Base-by-base conservation (phyloP, 495 filamentous ascomycete genomes). In the Amorphotheca resinae region DNA sequence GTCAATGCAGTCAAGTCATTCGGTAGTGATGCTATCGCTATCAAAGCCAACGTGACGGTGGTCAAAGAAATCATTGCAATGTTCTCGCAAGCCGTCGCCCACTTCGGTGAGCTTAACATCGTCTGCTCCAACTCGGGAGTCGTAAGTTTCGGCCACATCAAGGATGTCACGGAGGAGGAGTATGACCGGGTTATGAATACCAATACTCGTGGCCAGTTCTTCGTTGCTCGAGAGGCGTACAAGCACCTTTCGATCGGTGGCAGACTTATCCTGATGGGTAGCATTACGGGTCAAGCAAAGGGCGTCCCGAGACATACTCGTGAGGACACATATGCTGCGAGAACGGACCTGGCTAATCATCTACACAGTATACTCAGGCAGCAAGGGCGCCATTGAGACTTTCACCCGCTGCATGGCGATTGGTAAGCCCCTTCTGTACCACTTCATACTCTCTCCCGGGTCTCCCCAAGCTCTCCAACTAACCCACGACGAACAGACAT, bases 161-260 rank as follows among this genome's bases (percentile, higher is more conserved):
- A 76, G 79, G 54, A 87, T 77, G 15, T 37, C 18, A 37, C 34
- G 5, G 9, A 17, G 15, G 34, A 37, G 15, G 34, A 37, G 15
- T 37, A 18, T 64, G 81, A 89, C 60, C 66, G 71, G 32, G 77
- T 88, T 40, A 84, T 89, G 58, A 70, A 72, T 57, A 63, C 87
- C 43, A 89, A 89, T 62, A 76, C 77, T 4, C 69, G 80, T 4
- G 84, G 75, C 0, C 84, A 89, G 62, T 87, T 87, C 69, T 85
- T 87, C 64, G 84, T 89, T 44, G 82, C 79, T 25, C 80, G 82
- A 63, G 70, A 82, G 22, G 83, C 79, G 39, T 77, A 37, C 74
- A 76, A 80, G 60, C 58, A 85, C 58, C 67, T 84, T 34, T 65
- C 76, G 59, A 59, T 67, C 4, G 73, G 77, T 41, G 84, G 84